A percentile compares a stretch with the other conserved stretches of the same genome.
Evolutionary conservation across 805 yeast species (phyloP).

Genomic region (Starmerella ratchasimensis): DNA sequence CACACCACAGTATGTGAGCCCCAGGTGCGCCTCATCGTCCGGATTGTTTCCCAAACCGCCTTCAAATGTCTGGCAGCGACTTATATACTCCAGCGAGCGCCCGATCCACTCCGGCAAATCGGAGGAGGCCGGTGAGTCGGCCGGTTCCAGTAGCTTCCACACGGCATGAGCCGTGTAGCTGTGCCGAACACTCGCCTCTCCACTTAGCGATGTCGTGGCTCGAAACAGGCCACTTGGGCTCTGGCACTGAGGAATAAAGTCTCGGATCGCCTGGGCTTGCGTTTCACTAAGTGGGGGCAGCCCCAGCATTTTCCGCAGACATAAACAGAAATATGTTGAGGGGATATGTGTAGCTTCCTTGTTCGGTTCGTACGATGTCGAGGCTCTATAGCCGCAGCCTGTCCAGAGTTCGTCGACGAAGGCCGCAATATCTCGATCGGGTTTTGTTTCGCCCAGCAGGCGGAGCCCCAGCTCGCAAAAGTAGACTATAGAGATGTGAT

Average conservation of each 20-base stretch:
- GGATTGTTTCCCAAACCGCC: conserved; percentile 59
- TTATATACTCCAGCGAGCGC: conserved; percentile 31
- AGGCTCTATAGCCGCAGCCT: conserved; percentile 13
- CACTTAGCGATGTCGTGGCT: conserved; percentile 20
- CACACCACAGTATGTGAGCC: conserved; percentile 73
- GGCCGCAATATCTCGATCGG: not conserved
- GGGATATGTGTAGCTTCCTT: conserved; percentile 4
- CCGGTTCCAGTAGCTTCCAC: conserved; percentile 7
- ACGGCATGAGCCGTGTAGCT: conserved; percentile 62
- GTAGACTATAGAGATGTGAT: conserved; percentile 17
- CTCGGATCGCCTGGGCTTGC: conserved; percentile 30
- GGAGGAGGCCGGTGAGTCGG: too few species aligned
- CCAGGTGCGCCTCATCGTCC: conserved; percentile 62
- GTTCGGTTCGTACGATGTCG: not conserved
- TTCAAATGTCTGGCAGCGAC: conserved; percentile 30
- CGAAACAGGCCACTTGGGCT: conserved; percentile 42
- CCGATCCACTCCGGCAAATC: conserved; percentile 39
- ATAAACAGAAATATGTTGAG: conserved; percentile 64
- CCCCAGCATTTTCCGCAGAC: conserved; percentile 28
- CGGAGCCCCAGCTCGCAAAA: conserved; percentile 16
- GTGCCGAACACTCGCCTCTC: conserved; percentile 59
- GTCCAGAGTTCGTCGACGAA: conserved; percentile 8
- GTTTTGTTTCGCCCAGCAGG: conserved; percentile 5
- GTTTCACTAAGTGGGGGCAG: not conserved
- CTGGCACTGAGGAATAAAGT: conserved; percentile 50